Conservation (phyloP, 768 basidiomycete species). For the Lactifluus piperatus region DNA sequence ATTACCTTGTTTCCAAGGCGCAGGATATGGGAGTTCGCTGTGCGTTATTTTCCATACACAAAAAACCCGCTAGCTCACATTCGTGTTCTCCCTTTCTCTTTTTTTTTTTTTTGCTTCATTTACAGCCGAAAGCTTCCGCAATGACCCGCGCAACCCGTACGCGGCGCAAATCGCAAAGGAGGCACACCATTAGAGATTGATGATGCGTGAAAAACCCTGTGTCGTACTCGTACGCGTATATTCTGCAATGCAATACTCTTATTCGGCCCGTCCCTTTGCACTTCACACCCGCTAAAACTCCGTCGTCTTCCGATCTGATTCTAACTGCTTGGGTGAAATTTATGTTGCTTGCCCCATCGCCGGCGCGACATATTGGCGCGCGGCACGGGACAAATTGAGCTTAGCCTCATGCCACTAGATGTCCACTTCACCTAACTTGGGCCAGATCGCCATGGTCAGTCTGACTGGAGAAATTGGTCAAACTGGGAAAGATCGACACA, state of each 20-base stretch:
- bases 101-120: background rate
- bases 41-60: conserved; percentile 33
- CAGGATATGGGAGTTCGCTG: conserved; percentile 66
- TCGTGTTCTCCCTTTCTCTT: background rate
- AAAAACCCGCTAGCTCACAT: background rate
- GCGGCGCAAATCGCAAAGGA: conserved; percentile 68
- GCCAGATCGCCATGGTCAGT: background rate
- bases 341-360: background rate
- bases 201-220: background rate
- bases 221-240: background rate
- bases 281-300: background rate
- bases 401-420: background rate
- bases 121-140: conserved; percentile 56
- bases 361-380: background rate
- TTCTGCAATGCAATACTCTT: conserved; percentile 5
- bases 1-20: conserved; percentile 56
- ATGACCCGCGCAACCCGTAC: conserved; percentile 78
- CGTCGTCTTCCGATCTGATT: background rate
- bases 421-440: background rate
- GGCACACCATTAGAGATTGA: conserved; percentile 28
- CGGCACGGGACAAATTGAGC: background rate
- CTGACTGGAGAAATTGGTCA: background rate
- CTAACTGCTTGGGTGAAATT: background rate
- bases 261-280: background rate
- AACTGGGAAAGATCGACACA: background rate